Percentiles rank a stretch among this genome's conserved stretches.
Conservation (phyloP, 1,139 yeast species). For the Diutina pseudorugosa region DNA sequence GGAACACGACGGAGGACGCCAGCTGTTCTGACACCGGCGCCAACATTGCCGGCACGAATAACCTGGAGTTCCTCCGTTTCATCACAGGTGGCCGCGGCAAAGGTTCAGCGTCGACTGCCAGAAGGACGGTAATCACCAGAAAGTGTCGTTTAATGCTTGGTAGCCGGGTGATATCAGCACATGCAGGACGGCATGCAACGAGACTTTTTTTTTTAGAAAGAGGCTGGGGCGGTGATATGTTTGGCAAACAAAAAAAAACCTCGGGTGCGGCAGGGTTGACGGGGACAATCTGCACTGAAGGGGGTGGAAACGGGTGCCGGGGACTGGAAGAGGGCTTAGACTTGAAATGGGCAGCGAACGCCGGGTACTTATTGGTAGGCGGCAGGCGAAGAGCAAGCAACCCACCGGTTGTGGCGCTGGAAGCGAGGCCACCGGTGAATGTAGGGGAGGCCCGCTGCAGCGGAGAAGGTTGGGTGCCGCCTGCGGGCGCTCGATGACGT, state of each 20-base stretch:
- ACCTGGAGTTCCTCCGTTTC: background rate
- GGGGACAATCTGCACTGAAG: no score
- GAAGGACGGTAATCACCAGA: background rate
- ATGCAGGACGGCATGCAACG: background rate
- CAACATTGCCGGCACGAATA: background rate
- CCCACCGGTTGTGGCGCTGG: background rate
- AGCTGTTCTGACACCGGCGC: slow-evolving; percentile 1
- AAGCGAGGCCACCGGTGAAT: background rate
- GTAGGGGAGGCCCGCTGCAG: background rate
- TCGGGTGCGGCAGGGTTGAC: no score
- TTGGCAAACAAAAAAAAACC: background rate
- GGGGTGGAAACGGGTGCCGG: no score
- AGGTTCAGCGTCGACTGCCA: background rate
- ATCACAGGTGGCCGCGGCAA: background rate
- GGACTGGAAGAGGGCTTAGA: no score
- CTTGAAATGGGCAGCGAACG: no score
- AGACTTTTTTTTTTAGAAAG: background rate
- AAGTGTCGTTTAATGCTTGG: background rate
- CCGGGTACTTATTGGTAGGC: background rate
- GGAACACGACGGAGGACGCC: background rate
- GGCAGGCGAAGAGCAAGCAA: background rate
- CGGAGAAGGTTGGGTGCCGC: background rate
- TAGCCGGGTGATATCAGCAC: background rate
- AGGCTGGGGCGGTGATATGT: background rate
- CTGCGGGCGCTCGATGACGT: background rate